Evolutionary conservation across 2,329 filamentous ascomycete species (phyloP), one percentile per base, ranked within the genome.

Genomic region (Myriosclerotinia curreyana): DNA sequence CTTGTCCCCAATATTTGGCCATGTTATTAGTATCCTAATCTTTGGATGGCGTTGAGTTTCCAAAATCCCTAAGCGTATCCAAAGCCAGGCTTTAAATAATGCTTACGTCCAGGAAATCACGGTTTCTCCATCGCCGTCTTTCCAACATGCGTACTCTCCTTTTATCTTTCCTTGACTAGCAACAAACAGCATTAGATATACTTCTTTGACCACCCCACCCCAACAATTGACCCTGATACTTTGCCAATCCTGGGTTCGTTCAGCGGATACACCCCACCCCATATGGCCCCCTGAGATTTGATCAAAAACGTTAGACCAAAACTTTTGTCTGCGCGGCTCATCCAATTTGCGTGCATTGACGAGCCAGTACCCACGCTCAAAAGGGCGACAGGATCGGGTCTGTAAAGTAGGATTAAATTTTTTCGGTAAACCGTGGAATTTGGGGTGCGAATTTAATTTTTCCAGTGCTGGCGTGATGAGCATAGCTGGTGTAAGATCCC

Each of bases 311-410:
- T 83, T 86, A 0, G 76, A 75, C 89, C 90, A 93, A 9, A 86
- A 81, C 2, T 80, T 77, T 20, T 78, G 74, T 58, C 83, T 82
- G 5, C 81, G 71, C 0, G 76, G 74, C 0, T 72, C 60, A 0
- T 77, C 72, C 88, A 88, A 92, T 1, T 69, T 59, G 0, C 76
- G 72, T 68, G 83, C 86, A 67, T 86, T 78, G 5, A 96, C 71
- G 2, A 80, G 75, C 93, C 93, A 97, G 75, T 90, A 86, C 0
- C 92, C 93, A 20, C 93, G 82, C 74, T 96, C 92, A 46, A 88
- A 82, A 0, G 77, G 76, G 3, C 80, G 76, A 1, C 89, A 76
- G 0, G 75, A 72, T 5, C 87, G 79, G 1, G 76, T 76, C 60
- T 83, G 79, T 1, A 75, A 67, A 6, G 71, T 68, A 0, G 87